Evolutionary conservation across 192 early-diverging fungal species (phyloP).

Genomic region (Coemansia asiatica): DNA sequence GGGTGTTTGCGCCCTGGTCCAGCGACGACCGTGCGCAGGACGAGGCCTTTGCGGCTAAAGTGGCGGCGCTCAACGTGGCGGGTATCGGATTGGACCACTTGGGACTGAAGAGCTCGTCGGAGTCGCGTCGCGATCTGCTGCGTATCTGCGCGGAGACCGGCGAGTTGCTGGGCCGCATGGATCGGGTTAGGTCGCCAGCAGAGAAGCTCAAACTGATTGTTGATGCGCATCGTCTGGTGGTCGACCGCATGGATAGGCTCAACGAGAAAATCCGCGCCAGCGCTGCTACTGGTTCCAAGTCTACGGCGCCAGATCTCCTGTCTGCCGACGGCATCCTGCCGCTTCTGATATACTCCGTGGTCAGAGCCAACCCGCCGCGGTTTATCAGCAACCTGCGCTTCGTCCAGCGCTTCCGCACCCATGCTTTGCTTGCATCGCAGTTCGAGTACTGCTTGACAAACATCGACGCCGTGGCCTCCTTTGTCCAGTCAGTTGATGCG

Average conservation of each 20-base stretch:
- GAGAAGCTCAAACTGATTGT: constrained; percentile 52
- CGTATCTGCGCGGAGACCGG: constrained; percentile 36
- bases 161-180: constrained; percentile 25
- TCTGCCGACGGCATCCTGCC: constrained; percentile 68
- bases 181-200: constrained; percentile 35
- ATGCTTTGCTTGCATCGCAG: constrained; percentile 39
- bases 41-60: constrained; percentile 63
- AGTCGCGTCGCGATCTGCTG: constrained; percentile 18
- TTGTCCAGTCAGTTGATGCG: constrained; percentile 47
- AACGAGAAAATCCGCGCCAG: constrained; percentile 6
- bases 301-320: background rate
- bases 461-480: constrained; percentile 39
- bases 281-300: background rate
- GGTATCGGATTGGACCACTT: constrained; percentile 62
- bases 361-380: constrained; percentile 65
- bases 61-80: constrained; percentile 66
- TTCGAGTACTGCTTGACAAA: constrained; percentile 56
- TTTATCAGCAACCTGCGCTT: constrained; percentile 70
- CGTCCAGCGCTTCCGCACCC: constrained; percentile 48
- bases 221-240: constrained; percentile 43
- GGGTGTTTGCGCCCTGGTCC: constrained; percentile 32
- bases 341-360: constrained; percentile 66
- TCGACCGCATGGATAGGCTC: constrained; percentile 40
- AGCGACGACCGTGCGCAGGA: constrained; percentile 61
- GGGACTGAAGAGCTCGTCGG: constrained; percentile 42